Percentiles rank a stretch among this genome's conserved stretches.
These are phyloP conservation scores for Ilex aquifolium DNA, from an alignment of 257 asterid genomes.

Conservation along the genomic window DNA sequence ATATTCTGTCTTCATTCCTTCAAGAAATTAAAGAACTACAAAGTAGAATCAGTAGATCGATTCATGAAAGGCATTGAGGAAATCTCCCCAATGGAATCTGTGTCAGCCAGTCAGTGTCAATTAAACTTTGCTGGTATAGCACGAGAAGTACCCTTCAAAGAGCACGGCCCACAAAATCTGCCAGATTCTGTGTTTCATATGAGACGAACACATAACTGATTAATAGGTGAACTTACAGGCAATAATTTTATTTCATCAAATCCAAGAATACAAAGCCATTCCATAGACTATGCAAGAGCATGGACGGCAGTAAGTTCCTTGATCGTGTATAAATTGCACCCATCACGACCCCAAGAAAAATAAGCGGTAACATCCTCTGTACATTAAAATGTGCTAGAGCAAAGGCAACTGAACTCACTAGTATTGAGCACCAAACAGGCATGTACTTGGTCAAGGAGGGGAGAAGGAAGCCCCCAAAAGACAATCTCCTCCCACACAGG, in stretches of 20 bases:
- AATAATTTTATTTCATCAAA: constrained; percentile 62
- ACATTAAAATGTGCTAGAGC: constrained; percentile 94
- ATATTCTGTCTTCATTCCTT: no score
- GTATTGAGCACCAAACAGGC: constrained; percentile 92
- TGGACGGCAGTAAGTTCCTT: constrained; percentile 75
- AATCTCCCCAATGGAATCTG: no score
- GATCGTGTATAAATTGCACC: constrained; percentile 81
- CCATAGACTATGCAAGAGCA: constrained; percentile 92
- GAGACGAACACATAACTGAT: background rate
- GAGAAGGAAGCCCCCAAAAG: constrained; percentile 80
- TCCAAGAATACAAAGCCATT: constrained; percentile 93
- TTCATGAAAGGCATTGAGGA: no score
- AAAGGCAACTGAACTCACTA: constrained; percentile 78
- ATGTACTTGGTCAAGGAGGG: constrained; percentile 90
- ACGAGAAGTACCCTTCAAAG: background rate
- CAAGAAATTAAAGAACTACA: no score
- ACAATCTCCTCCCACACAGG: constrained; percentile 97
- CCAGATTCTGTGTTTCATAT: background rate
- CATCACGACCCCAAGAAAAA: constrained; percentile 94
- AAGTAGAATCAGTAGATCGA: no score
- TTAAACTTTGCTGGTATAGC: background rate
- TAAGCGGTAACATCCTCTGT: constrained; percentile 84
- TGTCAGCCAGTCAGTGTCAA: background rate
- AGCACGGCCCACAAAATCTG: background rate
- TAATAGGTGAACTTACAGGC: background rate